A percentile compares a stretch with the other conserved stretches of the same genome.
phyloP scores from a whole-genome alignment of 23 red algal species.

The Gracilaria domingensis region DNA sequence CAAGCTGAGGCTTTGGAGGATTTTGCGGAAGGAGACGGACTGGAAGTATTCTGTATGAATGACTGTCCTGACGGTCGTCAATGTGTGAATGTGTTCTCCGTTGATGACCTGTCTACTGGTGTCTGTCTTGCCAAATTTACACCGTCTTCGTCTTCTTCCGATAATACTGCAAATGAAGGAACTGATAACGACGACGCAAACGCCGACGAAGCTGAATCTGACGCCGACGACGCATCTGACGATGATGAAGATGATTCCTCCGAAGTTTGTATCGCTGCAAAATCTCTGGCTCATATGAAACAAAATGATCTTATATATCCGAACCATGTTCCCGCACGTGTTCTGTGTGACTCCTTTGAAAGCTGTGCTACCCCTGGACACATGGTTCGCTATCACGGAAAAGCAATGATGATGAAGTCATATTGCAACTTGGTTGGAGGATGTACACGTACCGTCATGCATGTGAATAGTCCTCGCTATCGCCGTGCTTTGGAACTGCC shows the following conservation, averaged over 20 bases:
- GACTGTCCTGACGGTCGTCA: not conserved
- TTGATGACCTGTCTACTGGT: not conserved
- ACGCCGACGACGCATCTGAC: not conserved
- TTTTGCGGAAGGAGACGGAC: too few species aligned
- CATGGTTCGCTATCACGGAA: slow-evolving; percentile 36
- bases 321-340: slow-evolving; percentile 9
- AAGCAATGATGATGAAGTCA: slow-evolving; percentile 61
- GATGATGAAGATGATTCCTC: slow-evolving; percentile 11
- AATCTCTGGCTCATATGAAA: slow-evolving; percentile 20
- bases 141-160: not conserved
- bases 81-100: not conserved
- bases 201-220: not conserved
- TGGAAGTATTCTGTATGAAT: not conserved
- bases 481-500: slow-evolving; percentile 13
- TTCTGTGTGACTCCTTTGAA: slow-evolving; percentile 38
- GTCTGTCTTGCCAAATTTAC: not conserved
- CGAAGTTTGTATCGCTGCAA: slow-evolving; percentile 39
- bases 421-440: slow-evolving; percentile 35
- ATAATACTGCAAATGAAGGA: not conserved
- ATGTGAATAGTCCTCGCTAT: slow-evolving; percentile 56
- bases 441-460: slow-evolving; percentile 18
- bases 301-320: slow-evolving; percentile 18
- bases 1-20: not conserved
- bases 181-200: not conserved
- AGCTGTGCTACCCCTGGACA: slow-evolving; percentile 55